Conservation (phyloP, 78 protist species). For the Monocercomonoides exilis region DNA sequence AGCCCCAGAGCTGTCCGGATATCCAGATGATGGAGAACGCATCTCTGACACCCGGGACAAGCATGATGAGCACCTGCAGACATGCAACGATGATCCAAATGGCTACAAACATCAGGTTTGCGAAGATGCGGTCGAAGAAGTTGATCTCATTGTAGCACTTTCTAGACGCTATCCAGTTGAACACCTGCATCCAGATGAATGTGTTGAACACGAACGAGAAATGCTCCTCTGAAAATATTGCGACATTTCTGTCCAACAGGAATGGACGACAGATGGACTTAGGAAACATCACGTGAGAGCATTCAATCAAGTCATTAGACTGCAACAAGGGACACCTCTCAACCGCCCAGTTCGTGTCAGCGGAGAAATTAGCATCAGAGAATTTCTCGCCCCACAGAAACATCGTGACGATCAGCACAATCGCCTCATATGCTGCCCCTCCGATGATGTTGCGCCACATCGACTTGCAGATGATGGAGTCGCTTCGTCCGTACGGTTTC, state of each 20-base stretch:
- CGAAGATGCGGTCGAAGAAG: slow-evolving; percentile 7
- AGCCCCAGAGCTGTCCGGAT: background rate
- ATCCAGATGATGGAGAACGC: background rate
- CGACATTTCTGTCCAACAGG: background rate
- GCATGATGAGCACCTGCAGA: slow-evolving; percentile 19
- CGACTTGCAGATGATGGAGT: slow-evolving; percentile 1
- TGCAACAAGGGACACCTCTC: background rate
- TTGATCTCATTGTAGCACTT: background rate
- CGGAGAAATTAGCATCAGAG: background rate
- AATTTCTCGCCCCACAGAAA: background rate
- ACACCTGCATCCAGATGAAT: slow-evolving; percentile 18
- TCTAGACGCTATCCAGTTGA: slow-evolving; percentile 22
- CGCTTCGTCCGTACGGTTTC: slow-evolving; percentile 43
- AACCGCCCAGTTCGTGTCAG: background rate
- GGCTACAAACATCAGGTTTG: background rate
- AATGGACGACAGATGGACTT: background rate
- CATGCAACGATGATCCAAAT: background rate
- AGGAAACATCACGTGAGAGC: background rate
- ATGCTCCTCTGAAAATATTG: background rate
- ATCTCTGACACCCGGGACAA: background rate
- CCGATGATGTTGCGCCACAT: slow-evolving; percentile 27
- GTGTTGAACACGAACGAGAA: background rate
- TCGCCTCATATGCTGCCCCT: slow-evolving; percentile 12
- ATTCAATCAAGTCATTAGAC: background rate
- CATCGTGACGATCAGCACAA: background rate